Base-by-base conservation (phyloP, 108 stramenopile species). In the Tribonema minus region DNA sequence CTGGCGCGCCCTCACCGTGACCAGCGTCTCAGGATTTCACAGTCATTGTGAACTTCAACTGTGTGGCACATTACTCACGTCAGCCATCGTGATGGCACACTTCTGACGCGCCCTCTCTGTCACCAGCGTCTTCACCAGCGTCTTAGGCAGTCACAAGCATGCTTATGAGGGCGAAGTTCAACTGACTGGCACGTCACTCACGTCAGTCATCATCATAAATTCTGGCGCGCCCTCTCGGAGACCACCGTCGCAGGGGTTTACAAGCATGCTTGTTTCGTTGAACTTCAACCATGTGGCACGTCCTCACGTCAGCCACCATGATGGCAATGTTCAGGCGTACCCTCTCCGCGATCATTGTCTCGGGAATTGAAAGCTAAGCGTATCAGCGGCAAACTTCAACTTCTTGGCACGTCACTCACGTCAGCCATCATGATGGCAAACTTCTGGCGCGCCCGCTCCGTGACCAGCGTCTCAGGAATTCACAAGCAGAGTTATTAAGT, bases 171-270 rank as follows among this genome's bases (percentile, higher is more conserved):
- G n/a, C n/a, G n/a, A n/a, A n/a, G n/a, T n/a, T n/a, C n/a, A n/a
- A n/a, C n/a, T n/a, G n/a, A n/a, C n/a, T n/a, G n/a, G n/a, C n/a
- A n/a, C n/a, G 80, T 90, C 88, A 72, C 91, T 80, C 88, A 95
- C 90, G 40, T 96, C 95, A 0, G 92, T 90, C 92, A 96, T 92
- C 95, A 96, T 96, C 81, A 93, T 67, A 91, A 96, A 88, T 96
- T 94, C 60, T 94, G 91, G n/a, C 90, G 89, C 2, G 92, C 92
- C 81, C 93, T 88, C 72, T 3, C 20, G 15, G n/a, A 26, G 15
- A 3, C 3, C 26, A 25, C 40, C 40, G 12, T 41, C 7, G 40
- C 6, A 5, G 25, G n/a, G 61, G 20, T 5, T 4, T 25, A 26
- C 6, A 5, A 41, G 7, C 7, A 41, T 41, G 40, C 12, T 41